Evolutionary conservation across 768 basidiomycete species (phyloP).

Genomic region (Phaffia tasmanica): DNA sequence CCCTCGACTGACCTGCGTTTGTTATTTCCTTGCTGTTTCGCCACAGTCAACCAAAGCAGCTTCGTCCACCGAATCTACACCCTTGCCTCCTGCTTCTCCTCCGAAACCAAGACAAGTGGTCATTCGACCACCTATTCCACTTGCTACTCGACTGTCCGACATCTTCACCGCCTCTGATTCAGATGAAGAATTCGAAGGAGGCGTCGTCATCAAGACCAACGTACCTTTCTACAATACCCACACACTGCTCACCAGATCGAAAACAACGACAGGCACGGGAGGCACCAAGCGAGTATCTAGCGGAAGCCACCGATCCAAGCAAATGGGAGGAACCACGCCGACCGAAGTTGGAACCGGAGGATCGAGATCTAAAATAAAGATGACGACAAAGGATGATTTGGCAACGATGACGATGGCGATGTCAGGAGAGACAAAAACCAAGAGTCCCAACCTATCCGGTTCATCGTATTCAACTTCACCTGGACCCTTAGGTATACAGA

Average conservation of each 20-base stretch:
- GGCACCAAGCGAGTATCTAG: no score
- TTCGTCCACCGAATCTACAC: neutral
- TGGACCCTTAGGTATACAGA: no score
- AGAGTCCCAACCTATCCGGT: no score
- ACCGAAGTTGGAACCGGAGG: no score
- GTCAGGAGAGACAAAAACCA: no score
- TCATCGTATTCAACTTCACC: no score
- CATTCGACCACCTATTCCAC: constrained; percentile 1
- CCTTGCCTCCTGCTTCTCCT: neutral
- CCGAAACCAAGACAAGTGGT: neutral
- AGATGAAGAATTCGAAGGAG: constrained; percentile 25
- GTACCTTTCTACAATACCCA: constrained; percentile 1
- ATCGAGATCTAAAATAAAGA: no score
- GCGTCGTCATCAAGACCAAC: constrained; percentile 17
- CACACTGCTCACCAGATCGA: constrained; percentile 11
- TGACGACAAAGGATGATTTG: no score
- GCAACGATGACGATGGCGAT: no score
- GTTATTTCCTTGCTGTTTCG: neutral
- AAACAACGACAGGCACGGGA: constrained; percentile 1
- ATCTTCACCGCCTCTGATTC: constrained; percentile 20
- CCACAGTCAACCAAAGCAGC: neutral
- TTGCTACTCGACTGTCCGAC: constrained; percentile 18
- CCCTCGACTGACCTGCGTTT: neutral
- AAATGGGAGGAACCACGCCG: no score
- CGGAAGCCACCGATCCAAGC: no score